Conservation (phyloP, 495 filamentous ascomycete genomes). For the Aspergillus kassunensis region DNA sequence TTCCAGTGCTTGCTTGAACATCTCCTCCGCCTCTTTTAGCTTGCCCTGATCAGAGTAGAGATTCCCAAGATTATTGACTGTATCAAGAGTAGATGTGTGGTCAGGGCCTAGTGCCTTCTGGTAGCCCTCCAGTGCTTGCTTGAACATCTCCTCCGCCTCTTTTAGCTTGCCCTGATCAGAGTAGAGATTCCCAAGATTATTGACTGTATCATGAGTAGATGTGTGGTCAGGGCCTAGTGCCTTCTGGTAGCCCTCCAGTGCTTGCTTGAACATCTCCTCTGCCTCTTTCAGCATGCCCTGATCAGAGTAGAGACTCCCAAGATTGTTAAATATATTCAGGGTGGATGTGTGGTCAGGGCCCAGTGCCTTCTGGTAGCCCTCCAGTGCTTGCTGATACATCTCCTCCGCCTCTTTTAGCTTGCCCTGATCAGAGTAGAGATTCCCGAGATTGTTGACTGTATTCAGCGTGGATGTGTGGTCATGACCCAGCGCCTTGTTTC, state of each 20-base stretch:
- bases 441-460: slow-evolving; percentile 29
- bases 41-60: too few relatives aligned
- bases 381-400: background rate
- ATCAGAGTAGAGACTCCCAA: slow-evolving; percentile 22
- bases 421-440: too few relatives aligned
- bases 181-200: background rate
- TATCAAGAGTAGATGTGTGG: too few relatives aligned
- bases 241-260: slow-evolving; percentile 30
- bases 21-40: too few relatives aligned
- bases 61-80: too few relatives aligned
- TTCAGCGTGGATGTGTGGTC: slow-evolving; percentile 25
- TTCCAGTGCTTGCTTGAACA: too few relatives aligned
- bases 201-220: background rate
- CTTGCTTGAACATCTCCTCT: slow-evolving; percentile 31
- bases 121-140: background rate
- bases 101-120: background rate
- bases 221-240: slow-evolving; percentile 24
- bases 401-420: background rate
- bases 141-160: background rate
- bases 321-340: slow-evolving; percentile 22
- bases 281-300: slow-evolving; percentile 34
- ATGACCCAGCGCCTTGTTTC: slow-evolving; percentile 25
- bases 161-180: background rate
- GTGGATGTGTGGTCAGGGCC: background rate
- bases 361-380: background rate